phyloP scores from a whole-genome alignment of 2,329 filamentous ascomycete genomes.

The Diaporthe sp. region DNA sequence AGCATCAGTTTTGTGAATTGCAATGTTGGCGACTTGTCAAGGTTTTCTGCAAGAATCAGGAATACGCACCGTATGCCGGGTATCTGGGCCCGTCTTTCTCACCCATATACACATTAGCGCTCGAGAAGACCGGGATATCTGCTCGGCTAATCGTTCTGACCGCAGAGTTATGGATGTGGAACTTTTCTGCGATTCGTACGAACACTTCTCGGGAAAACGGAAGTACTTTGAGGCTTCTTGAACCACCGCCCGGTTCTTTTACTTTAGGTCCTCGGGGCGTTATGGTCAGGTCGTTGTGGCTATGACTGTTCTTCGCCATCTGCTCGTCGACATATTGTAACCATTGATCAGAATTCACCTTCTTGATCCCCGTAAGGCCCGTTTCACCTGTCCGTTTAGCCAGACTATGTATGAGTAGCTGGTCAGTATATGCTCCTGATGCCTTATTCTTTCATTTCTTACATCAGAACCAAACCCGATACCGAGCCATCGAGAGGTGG shows the following conservation, averaged over 20 bases:
- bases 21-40: neutral
- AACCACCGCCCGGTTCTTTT: neutral
- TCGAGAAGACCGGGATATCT: conserved; percentile 44
- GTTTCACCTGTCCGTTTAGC: conserved; percentile 24
- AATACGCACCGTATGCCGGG: conserved; percentile 38
- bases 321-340: conserved; percentile 8
- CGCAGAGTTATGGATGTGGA: conserved; percentile 44
- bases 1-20: neutral
- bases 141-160: conserved; percentile 42
- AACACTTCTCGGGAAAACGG: conserved; percentile 43
- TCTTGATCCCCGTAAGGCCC: conserved; percentile 2
- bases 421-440: neutral
- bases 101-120: conserved; percentile 37
- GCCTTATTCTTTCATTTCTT: neutral
- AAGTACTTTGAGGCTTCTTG: conserved; percentile 38
- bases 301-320: neutral
- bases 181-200: conserved; percentile 36
- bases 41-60: neutral
- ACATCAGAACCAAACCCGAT: conserved; percentile 31
- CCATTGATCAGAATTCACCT: conserved; percentile 24
- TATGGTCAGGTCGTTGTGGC: neutral
- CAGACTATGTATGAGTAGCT: neutral
- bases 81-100: neutral
- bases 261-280: neutral
- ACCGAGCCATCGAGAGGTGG: neutral